Conservation (phyloP, 768 basidiomycete genomes). For the Mycena indigotica region DNA sequence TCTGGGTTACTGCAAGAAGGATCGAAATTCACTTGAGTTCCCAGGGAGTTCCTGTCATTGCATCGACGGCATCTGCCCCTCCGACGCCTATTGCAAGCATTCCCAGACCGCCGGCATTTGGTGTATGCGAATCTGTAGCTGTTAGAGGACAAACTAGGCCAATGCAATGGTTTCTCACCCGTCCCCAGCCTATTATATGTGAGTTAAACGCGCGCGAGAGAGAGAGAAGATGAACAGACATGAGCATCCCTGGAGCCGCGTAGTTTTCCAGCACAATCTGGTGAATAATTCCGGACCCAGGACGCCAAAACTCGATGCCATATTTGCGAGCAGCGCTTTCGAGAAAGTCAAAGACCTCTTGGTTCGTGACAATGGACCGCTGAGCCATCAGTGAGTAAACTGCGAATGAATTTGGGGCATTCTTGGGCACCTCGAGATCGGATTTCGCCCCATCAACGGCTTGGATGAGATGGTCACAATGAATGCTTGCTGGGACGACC, state of each 20-base stretch:
- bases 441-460: conserved; percentile 85
- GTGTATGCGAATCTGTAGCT: conserved; percentile 86
- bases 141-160: neutral
- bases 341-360: conserved; percentile 97
- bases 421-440: conserved; percentile 70
- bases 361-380: conserved; percentile 84
- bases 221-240: conserved; percentile 48
- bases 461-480: conserved; percentile 98
- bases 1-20: neutral
- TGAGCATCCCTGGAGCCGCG: conserved; percentile 91
- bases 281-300: conserved; percentile 95
- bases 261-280: conserved; percentile 99
- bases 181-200: conserved; percentile 89
- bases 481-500: conserved; percentile 89
- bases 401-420: neutral
- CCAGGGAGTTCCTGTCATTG: conserved; percentile 98
- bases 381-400: conserved; percentile 30
- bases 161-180: conserved; percentile 42
- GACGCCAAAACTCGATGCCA: conserved; percentile 97
- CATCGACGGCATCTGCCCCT: conserved; percentile 97
- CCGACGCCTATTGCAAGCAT: conserved; percentile 98
- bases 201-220: conserved; percentile 8
- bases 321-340: conserved; percentile 89
- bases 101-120: conserved; percentile 96
- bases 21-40: conserved; percentile 62